phyloP scores from a whole-genome alignment of 257 asterid species.

The Handroanthus guayacan region DNA sequence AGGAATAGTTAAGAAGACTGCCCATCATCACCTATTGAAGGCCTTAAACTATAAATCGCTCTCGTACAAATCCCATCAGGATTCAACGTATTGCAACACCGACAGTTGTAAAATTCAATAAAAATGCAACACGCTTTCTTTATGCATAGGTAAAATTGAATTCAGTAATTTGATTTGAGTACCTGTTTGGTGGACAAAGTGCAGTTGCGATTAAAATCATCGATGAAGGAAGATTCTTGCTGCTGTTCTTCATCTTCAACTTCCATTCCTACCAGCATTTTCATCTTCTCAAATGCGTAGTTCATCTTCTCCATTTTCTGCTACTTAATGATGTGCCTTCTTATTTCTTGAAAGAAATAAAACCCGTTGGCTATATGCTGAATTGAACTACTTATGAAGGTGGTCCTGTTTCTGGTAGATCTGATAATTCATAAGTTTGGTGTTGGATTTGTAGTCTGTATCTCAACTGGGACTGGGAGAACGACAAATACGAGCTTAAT shows the following conservation, averaged over 20 bases:
- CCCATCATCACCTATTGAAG: conserved; percentile 21
- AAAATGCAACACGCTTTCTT: neutral
- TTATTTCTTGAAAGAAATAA: neutral
- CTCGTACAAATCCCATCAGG: conserved; percentile 23
- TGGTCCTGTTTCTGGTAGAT: conserved; percentile 33
- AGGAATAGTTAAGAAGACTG: neutral
- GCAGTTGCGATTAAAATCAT: conserved; percentile 89
- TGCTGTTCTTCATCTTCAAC: conserved; percentile 78
- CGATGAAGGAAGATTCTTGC: conserved; percentile 69
- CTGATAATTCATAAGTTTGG: conserved; percentile 32
- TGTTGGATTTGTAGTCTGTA: conserved; percentile 11
- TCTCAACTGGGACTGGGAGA: conserved; percentile 15
- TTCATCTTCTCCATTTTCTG: conserved; percentile 84
- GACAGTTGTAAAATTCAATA: conserved; percentile 8
- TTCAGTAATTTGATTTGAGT: neutral
- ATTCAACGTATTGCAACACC: conserved; percentile 17
- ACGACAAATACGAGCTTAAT: conserved; percentile 28
- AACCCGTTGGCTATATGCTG: neutral
- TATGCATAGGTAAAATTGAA: neutral
- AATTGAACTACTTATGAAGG: conserved; percentile 11
- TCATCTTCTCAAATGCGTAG: conserved; percentile 90
- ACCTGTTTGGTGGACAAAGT: conserved; percentile 94
- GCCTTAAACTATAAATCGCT: conserved; percentile 13
- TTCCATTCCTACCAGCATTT: conserved; percentile 97
- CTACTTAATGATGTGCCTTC: neutral